These are phyloP conservation scores for Avicennia marina DNA, from an alignment of 257 asterid species.

Conservation along the genomic window DNA sequence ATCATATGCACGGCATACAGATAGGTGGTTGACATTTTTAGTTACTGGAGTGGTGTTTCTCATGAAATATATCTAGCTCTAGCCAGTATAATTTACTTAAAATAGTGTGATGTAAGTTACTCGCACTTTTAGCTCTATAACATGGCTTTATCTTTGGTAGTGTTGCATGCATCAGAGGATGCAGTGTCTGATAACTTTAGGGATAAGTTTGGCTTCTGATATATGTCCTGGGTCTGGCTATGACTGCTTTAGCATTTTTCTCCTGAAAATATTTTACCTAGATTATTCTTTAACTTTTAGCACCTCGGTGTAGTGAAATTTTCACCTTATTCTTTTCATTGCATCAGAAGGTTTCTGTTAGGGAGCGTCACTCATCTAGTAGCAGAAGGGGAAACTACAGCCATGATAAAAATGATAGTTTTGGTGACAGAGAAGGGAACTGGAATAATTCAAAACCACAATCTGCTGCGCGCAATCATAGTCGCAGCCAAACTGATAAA, in stretches of 20 bases:
- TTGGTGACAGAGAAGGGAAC: conserved; percentile 50
- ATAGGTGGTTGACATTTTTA: neutral
- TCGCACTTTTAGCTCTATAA: neutral
- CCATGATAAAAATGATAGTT: conserved; percentile 66
- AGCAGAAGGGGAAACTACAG: conserved; percentile 65
- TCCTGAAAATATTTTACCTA: no score
- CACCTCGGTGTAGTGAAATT: no score
- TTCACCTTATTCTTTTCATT: conserved; percentile 17
- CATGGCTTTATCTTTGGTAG: neutral
- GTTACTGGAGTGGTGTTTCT: neutral
- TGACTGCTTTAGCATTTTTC: no score
- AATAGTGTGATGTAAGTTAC: neutral
- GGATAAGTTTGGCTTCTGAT: no score
- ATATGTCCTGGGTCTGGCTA: no score
- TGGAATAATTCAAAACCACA: conserved; percentile 75
- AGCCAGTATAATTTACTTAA: conserved; percentile 2
- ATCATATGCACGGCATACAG: neutral
- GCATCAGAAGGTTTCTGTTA: conserved; percentile 52
- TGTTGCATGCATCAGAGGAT: no score
- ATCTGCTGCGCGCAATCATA: conserved; percentile 50
- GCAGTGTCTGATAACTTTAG: no score
- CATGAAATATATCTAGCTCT: neutral
- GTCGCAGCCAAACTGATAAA: conserved; percentile 69
- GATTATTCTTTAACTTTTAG: no score
- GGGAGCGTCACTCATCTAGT: conserved; percentile 67